These are phyloP conservation scores for Ormosia emarginata DNA, from an alignment of 306 rosid species.

Conservation along the genomic window DNA sequence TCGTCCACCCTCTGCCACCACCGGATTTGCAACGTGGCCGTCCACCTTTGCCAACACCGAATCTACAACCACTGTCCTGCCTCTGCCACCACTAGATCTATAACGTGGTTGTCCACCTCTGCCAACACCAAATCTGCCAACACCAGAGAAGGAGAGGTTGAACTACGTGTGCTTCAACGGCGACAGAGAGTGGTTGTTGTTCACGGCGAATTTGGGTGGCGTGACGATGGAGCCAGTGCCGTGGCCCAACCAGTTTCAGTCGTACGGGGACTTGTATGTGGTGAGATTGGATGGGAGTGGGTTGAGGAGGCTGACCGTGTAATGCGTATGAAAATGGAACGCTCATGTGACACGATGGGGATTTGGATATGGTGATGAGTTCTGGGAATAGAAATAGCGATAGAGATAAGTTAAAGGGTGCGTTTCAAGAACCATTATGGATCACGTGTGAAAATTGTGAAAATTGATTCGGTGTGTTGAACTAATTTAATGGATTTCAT, in stretches of 20 bases:
- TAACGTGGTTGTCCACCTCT: too few relatives aligned
- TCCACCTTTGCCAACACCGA: too few relatives aligned
- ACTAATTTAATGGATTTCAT: not conserved
- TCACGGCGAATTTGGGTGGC: conserved; percentile 68
- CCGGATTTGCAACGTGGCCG: too few relatives aligned
- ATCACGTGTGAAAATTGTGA: conserved; percentile 33
- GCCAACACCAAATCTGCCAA: too few relatives aligned
- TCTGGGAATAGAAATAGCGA: not conserved
- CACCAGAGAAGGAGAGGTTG: conserved; percentile 51
- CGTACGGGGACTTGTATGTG: conserved; percentile 70
- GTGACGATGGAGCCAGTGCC: conserved; percentile 74
- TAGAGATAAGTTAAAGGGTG: conserved; percentile 54
- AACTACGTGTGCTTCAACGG: conserved; percentile 80
- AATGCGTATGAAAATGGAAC: conserved; percentile 76
- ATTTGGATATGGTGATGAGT: conserved; percentile 6
- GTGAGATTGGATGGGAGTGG: conserved; percentile 71
- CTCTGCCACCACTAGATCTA: too few relatives aligned
- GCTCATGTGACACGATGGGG: conserved; percentile 51
- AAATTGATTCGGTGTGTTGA: not conserved
- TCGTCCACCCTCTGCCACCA: too few relatives aligned
- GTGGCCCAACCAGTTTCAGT: conserved; percentile 84
- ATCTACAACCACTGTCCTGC: too few relatives aligned
- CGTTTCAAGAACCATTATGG: conserved; percentile 75
- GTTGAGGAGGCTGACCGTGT: conserved; percentile 77
- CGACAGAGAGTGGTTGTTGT: conserved; percentile 74